Evolutionary conservation across 2,329 filamentous ascomycete species (phyloP).

Genomic region (Alternaria brassicicola): DNA sequence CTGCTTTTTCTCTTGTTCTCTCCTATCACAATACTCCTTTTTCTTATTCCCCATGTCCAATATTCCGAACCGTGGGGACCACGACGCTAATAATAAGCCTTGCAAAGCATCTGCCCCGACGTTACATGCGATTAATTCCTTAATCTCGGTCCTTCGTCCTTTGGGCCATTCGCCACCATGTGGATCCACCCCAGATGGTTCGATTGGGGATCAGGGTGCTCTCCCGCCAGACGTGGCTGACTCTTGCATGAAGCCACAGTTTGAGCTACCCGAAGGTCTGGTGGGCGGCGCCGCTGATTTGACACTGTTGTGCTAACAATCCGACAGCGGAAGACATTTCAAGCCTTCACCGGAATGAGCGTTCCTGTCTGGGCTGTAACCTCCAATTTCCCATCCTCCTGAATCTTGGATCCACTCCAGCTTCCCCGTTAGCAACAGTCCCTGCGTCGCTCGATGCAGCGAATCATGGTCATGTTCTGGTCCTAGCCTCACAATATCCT

Average conservation of each 20-base stretch:
- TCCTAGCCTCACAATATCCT: background rate
- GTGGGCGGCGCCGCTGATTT: slow-evolving; percentile 18
- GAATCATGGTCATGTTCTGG: slow-evolving; percentile 12
- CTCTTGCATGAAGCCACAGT: slow-evolving; percentile 29
- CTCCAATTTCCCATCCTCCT: slow-evolving; percentile 4
- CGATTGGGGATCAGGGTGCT: slow-evolving; percentile 6
- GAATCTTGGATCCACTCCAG: slow-evolving; percentile 3
- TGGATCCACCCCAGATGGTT: slow-evolving; percentile 8
- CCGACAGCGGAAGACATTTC: slow-evolving; percentile 14
- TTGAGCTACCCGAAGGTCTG: slow-evolving; percentile 12
- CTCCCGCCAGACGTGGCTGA: slow-evolving; percentile 23
- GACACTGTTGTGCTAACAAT: slow-evolving; percentile 14
- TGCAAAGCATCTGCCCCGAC: slow-evolving; percentile 21
- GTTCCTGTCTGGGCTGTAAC: slow-evolving; percentile 4
- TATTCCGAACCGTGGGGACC: slow-evolving; percentile 17
- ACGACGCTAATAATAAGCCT: slow-evolving; percentile 11
- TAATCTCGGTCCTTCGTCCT: slow-evolving; percentile 19
- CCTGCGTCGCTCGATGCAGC: background rate
- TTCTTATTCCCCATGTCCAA: slow-evolving; percentile 15
- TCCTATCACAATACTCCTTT: background rate
- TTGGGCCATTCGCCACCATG: slow-evolving; percentile 3
- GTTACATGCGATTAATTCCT: slow-evolving; percentile 18
- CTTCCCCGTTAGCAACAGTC: slow-evolving; percentile 8
- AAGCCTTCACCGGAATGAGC: slow-evolving; percentile 14
- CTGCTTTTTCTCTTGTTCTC: slow-evolving; percentile 1